Evolutionary conservation across 2,329 filamentous ascomycete species (phyloP), one percentile per base, ranked within the genome.

Genomic region (Pseudocercospora cruenta): DNA sequence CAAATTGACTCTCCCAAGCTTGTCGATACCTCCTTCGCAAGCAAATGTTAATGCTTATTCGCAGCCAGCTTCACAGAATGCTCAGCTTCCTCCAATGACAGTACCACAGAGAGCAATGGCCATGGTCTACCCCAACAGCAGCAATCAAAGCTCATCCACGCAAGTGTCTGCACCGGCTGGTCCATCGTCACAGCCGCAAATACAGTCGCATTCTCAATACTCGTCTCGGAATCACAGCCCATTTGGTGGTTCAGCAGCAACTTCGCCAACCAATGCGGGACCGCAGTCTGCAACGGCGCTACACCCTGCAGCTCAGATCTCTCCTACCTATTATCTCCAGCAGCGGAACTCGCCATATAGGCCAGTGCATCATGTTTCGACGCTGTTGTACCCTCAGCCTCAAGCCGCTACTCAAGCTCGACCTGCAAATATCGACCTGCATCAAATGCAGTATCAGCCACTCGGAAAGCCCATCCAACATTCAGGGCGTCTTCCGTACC

Each of bases 311-410:
- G 87, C 88, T 53, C 90, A 91, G 33, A 86, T 95, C 69, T 98
- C 95, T 33, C 94, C 94, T 0, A 94, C 91, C 10, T 88, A 92
- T 74, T 96, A 96, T 79, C 84, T 97, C 43, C 91, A 92, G 74
- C 92, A 97, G 77, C 88, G 95, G 64, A 90, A 91, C 69, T 98
- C 94, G 63, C 95, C 95, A 2, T 98, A 98, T 80, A 91, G 93
- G 69, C 94, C 94, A 1, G 90, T 97, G 45, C 91, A 94, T 61
- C 87, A 92, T 67, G 92, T 97, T 66, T 93, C 95, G 72, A 96
- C 93, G 0, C 86, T 98, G n/a, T 84, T 97, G 31, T 93, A 95
- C 65, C 94, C 94, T 33, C 92, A 93, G 6, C 91, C 93, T 0
- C 91, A 92, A 24, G 85, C 88, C 8, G 92, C 92, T 7, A 86